Evolutionary conservation across 139 green algal genomes (phyloP).

Genomic region (Closterium sp.): DNA sequence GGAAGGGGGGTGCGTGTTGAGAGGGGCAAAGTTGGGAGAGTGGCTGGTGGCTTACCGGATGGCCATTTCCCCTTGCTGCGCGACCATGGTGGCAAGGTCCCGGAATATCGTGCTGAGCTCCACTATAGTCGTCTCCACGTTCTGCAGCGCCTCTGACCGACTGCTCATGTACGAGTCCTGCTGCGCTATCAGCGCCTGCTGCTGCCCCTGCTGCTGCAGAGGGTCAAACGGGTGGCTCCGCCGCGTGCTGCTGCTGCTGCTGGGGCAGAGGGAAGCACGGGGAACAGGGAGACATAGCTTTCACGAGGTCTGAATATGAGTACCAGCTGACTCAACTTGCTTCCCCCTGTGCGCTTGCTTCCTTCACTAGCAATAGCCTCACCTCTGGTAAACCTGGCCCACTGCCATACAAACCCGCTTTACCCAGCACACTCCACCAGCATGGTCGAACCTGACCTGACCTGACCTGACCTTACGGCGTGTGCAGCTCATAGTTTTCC

Average conservation of each 20-base stretch:
- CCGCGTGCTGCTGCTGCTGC: neutral
- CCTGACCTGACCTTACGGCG: neutral
- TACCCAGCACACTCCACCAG: neutral
- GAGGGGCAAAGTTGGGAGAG: neutral
- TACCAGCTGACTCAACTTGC: neutral
- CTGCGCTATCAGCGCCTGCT: slow-evolving; percentile 36
- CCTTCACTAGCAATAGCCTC: neutral
- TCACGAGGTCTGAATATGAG: neutral
- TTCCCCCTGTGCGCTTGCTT: neutral
- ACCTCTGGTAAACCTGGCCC: neutral
- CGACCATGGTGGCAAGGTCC: slow-evolving; percentile 92
- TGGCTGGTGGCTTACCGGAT: slow-evolving; percentile 51
- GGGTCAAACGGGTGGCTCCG: neutral
- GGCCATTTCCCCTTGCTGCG: slow-evolving; percentile 86
- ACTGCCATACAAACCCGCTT: neutral
- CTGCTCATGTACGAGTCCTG: slow-evolving; percentile 50
- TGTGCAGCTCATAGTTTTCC: neutral
- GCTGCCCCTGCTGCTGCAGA: slow-evolving; percentile 24
- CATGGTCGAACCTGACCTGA: neutral
- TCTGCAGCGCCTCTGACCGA: slow-evolving; percentile 80
- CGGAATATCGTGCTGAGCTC: slow-evolving; percentile 98
- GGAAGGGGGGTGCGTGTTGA: neutral
- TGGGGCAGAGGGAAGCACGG: neutral
- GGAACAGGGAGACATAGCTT: neutral
- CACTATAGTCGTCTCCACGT: slow-evolving; percentile 93